Evolutionary conservation across 495 filamentous ascomycete genomes (phyloP), one percentile per base, ranked within the genome.

Genomic region (Penicillium crystallinum): DNA sequence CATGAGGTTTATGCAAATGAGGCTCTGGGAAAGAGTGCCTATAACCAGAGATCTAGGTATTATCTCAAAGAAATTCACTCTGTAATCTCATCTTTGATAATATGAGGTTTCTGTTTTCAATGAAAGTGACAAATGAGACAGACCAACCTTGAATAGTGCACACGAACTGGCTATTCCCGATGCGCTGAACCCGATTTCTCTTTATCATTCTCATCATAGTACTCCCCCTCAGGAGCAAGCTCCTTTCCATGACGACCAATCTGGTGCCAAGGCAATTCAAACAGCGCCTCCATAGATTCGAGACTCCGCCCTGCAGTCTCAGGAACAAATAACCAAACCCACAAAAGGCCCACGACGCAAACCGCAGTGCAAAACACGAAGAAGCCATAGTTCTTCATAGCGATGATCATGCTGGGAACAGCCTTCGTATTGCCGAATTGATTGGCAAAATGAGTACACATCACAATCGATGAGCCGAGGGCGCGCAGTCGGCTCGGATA

Each of bases 361-460:
- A 82, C 66, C 1, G 67, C 74, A 0, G 70, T 66, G 61, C 83
- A 83, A 57, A 72, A 83, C 65, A 78, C 74, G 54, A 85, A 82
- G 77, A 83, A 83, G 48, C 61, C 56, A 14, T 50, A 40, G 18
- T 41, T 49, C 51, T 1, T 64, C 74, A 82, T 78, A 23, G 69
- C 65, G 77, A 73, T 27, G 2, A 58, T 52, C 74, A 82, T 78
- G 23, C 70, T 67, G 73, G 73, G 35, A 6, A 58, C 56, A n/a
- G 56, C 56, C 29, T 53, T 53, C 1, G 76, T 64, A 59, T 80
- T 79, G 25, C 80, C 80, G 50, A 82, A 84, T 59, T 84, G 81
- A 49, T 82, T 82, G 15, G 68, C 78, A 58, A 83, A 84, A 57
- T 85, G 80, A 21, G 83, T 71, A n/a, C 43, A 54, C 56, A 58